Evolutionary conservation across 345 rosid species (phyloP).

Genomic region (Gossypium sturtianum): DNA sequence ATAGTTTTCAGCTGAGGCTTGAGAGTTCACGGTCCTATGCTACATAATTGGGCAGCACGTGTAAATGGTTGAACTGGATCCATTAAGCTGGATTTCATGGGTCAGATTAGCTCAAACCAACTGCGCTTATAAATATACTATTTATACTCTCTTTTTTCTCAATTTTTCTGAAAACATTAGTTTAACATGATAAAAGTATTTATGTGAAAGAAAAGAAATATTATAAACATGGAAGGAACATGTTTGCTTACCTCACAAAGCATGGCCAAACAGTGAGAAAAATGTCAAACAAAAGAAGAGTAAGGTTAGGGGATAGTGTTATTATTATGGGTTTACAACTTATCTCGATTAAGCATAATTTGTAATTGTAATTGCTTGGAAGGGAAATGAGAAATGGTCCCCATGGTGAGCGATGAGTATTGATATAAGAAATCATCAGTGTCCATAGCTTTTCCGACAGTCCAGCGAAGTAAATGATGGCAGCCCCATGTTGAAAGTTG

Average conservation of each 20-base stretch:
- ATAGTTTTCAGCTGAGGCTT: background rate
- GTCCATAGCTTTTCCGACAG: conserved; percentile 3
- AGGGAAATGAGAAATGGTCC: conserved; percentile 21
- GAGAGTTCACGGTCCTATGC: background rate
- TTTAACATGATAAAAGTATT: too few relatives aligned
- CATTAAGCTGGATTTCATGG: conserved; percentile 8
- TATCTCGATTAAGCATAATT: background rate
- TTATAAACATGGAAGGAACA: too few relatives aligned
- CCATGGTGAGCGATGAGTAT: conserved; percentile 5
- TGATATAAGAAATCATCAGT: background rate
- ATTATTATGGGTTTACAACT: background rate
- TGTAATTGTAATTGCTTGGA: conserved; percentile 18
- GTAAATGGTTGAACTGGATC: conserved; percentile 14
- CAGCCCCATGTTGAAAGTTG: conserved; percentile 11
- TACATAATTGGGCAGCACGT: conserved; percentile 1
- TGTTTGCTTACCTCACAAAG: too few relatives aligned
- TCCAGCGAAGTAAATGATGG: conserved; percentile 12
- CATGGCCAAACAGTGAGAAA: background rate
- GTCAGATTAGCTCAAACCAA: background rate
- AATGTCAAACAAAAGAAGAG: background rate
- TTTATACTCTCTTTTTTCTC: too few relatives aligned
- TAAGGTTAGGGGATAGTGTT: background rate
- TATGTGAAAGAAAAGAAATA: too few relatives aligned
- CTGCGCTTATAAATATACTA: too few relatives aligned
- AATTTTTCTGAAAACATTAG: too few relatives aligned